phyloP scores from a whole-genome alignment of 1,284 basidiomycete genomes.

The Trametes hirsuta region DNA sequence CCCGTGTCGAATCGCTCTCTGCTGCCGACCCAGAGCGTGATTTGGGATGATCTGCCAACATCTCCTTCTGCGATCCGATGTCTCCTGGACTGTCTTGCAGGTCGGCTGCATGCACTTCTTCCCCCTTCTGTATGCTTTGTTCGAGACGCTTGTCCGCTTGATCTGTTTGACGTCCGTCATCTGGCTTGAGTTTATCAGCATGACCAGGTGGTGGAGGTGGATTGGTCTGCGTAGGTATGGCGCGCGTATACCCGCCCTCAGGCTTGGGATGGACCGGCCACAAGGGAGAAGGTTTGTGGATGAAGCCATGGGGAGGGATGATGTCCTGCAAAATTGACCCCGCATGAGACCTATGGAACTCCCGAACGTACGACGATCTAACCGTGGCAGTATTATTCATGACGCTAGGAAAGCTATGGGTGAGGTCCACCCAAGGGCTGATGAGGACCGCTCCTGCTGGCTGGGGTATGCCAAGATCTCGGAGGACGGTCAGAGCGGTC shows the following conservation, averaged over 20 bases:
- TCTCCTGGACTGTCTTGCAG: constrained; percentile 25
- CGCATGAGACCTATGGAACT: constrained; percentile 29
- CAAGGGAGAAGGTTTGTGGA: constrained; percentile 57
- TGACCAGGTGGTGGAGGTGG: constrained; percentile 55
- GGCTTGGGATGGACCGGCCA: constrained; percentile 56
- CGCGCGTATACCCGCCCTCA: constrained; percentile 40
- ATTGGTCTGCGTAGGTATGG: constrained; percentile 41
- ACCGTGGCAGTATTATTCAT: constrained; percentile 73
- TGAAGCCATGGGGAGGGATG: constrained; percentile 63
- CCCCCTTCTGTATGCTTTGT: constrained; percentile 20
- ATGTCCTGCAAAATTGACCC: constrained; percentile 51
- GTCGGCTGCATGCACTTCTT: constrained; percentile 25
- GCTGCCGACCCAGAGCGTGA: not conserved
- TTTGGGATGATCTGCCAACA: constrained; percentile 32
- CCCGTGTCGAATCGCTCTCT: not conserved
- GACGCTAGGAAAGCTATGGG: constrained; percentile 84
- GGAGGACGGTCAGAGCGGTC: constrained; percentile 70
- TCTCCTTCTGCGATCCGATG: constrained; percentile 42
- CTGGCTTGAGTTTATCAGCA: constrained; percentile 50
- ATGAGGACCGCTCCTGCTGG: constrained; percentile 81
- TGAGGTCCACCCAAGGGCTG: constrained; percentile 84
- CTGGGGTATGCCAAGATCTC: constrained; percentile 74
- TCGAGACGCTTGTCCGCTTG: constrained; percentile 25
- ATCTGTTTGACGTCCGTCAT: constrained; percentile 30
- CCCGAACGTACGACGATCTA: constrained; percentile 40